These are phyloP conservation scores for Rubia balearica DNA, from an alignment of 305 asterid genomes.

Conservation along the genomic window DNA sequence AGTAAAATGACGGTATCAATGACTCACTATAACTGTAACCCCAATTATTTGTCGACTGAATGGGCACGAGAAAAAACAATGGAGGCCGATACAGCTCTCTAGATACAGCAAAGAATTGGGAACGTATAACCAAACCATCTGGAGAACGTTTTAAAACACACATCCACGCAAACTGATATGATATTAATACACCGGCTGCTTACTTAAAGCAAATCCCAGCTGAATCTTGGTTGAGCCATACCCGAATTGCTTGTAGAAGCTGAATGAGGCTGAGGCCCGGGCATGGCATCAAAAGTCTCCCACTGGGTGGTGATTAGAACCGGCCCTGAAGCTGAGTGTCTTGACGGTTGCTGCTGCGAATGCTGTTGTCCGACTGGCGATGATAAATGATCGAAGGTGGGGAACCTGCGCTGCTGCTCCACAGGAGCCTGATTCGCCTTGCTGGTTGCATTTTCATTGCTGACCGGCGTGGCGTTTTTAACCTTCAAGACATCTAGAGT, in stretches of 20 bases:
- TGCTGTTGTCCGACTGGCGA: conserved; percentile 28
- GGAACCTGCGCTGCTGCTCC: conserved; percentile 27
- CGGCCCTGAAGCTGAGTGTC: conserved; percentile 51
- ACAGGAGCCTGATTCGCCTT: conserved; percentile 3
- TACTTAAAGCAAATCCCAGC: conserved; percentile 33
- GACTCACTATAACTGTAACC: conserved; percentile 16
- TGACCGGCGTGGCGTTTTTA: conserved; percentile 39
- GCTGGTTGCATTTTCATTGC: conserved; percentile 29
- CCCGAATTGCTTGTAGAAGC: conserved; percentile 12
- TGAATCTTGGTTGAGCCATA: conserved; percentile 21
- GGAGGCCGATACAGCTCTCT: conserved; percentile 25
- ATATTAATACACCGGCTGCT: conserved; percentile 9
- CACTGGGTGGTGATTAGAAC: conserved; percentile 84
- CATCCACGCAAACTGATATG: conserved; percentile 20
- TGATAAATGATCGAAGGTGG: conserved; percentile 35
- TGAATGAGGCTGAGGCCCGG: conserved; percentile 32
- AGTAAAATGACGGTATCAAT: conserved; percentile 10
- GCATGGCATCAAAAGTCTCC: conserved; percentile 76
- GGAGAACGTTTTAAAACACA: conserved; percentile 8
- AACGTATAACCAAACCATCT: conserved; percentile 23
- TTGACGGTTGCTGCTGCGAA: conserved; percentile 32
- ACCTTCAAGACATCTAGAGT: conserved; percentile 66
- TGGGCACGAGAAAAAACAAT: conserved; percentile 14
- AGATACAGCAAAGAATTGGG: conserved; percentile 27
- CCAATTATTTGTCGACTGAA: conserved; percentile 20